Evolutionary conservation across 805 yeast genomes (phyloP), one percentile per base, ranked within the genome.

Genomic region (Barnettozyma populi): DNA sequence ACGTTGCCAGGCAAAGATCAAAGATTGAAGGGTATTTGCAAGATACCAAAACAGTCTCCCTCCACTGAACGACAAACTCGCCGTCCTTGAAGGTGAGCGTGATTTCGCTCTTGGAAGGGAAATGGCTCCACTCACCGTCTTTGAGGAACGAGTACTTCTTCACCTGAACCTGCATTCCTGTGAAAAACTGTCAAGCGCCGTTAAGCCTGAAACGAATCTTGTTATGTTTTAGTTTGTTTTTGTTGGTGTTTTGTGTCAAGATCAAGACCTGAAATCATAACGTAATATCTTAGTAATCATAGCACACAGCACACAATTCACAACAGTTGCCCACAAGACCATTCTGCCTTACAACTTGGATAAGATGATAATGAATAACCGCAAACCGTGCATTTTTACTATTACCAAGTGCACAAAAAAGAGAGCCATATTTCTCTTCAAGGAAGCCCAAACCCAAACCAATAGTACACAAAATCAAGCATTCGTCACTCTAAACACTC

Each of bases 401-500:
- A 29, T 29, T 13, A 29, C 32, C 32, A 13, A 13, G 16, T 29
- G 32, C 32, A 25, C 13, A 10, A 10, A 23, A n/a, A n/a, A n/a
- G n/a, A 25, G 29, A 4, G 32, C 7, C 32, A 3, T 29, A 29
- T 13, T 29, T 3, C 32, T 29, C 16, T 14, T 14, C 13, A 29
- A 29, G 13, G 25, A 23, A 23, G 8, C 25, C 25, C 25, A 29
- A 29, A 29, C 32, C 32, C 16, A 29, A 25, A 25, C 29, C 29
- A 6, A 25, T 7, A 25, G 11, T 25, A 25, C 11, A 7, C 13
- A 25, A 25, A 25, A 6, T 29, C 32, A 54, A 5, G 45, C 58
- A 53, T 81, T 81, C 5, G 81, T 72, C 23, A 81, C 82, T 35
- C 78, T 63, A 34, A 81, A 64, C 6, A 81, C 82, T 49, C 75